Percentiles rank a stretch among this genome's conserved stretches.
phyloP scores from a whole-genome alignment of 2,329 filamentous ascomycete genomes.

The Acarospora socialis region DNA sequence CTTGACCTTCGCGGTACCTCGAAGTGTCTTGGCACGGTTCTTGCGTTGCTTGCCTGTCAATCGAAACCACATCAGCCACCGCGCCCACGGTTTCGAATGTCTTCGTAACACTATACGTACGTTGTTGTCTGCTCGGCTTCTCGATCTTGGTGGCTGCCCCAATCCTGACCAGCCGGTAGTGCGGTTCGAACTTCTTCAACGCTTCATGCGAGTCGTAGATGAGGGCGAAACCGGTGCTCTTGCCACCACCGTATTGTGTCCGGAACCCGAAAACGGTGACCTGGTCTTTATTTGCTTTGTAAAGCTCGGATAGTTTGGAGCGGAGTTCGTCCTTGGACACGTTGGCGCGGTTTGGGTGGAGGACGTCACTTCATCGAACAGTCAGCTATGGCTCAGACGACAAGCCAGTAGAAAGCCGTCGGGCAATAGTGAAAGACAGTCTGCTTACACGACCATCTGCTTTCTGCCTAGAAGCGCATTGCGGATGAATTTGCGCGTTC shows the following conservation, averaged over 20 bases:
- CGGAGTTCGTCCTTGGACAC: constrained; percentile 99
- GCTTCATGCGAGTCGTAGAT: constrained; percentile 97
- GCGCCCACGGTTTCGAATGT: too few species aligned
- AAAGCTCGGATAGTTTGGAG: constrained; percentile 81
- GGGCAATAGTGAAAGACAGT: background rate
- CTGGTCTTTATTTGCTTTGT: constrained; percentile 97
- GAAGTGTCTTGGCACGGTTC: constrained; percentile 98
- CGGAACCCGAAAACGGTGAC: constrained; percentile 96
- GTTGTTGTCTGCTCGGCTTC: constrained; percentile 96
- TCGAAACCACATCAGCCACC: constrained; percentile 2
- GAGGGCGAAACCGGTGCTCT: constrained; percentile 97
- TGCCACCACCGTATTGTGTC: constrained; percentile 98
- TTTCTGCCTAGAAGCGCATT: constrained; percentile 97
- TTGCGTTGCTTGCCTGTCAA: constrained; percentile 96
- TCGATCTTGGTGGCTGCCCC: constrained; percentile 89
- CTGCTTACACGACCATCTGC: constrained; percentile 98
- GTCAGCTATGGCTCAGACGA: constrained; percentile 2
- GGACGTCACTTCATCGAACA: constrained; percentile 64
- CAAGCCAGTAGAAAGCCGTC: background rate
- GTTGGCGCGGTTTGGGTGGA: constrained; percentile 96
- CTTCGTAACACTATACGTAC: constrained; percentile 55
- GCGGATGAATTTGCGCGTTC: constrained; percentile 99
- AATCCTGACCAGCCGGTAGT: constrained; percentile 90
- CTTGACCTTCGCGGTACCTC: constrained; percentile 97
- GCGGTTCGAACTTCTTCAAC: constrained; percentile 99